Percentiles rank a stretch among this genome's conserved stretches.
These are phyloP conservation scores for Circinella minor DNA, from an alignment of 371 early-diverging fungal genomes.

Conservation along the genomic window DNA sequence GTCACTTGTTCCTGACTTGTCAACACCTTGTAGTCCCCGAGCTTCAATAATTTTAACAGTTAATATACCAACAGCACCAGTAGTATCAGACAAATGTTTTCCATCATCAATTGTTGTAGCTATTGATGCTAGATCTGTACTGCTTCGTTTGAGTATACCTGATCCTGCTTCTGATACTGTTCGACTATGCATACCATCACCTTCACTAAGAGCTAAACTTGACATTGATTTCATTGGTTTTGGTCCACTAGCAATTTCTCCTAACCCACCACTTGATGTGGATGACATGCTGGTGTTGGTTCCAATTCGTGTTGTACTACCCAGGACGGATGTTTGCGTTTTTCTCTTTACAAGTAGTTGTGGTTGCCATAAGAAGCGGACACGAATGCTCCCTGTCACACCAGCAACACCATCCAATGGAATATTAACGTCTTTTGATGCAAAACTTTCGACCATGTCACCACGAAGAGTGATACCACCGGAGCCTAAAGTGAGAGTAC, in stretches of 20 bases:
- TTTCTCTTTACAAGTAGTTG: slow-evolving; percentile 39
- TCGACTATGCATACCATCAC: slow-evolving; percentile 14
- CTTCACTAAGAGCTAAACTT: slow-evolving; percentile 10
- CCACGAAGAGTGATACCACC: slow-evolving; percentile 47
- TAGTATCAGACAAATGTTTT: neutral
- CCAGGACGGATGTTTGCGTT: slow-evolving; percentile 42
- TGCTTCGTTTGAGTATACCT: neutral
- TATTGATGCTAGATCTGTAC: slow-evolving; percentile 1
- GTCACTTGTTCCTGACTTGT: slow-evolving; percentile 58
- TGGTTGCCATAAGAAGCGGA: slow-evolving; percentile 53
- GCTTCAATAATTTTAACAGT: slow-evolving; percentile 57
- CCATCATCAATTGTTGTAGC: slow-evolving; percentile 1
- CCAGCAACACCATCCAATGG: slow-evolving; percentile 47
- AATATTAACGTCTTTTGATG: slow-evolving; percentile 34
- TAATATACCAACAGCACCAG: slow-evolving; percentile 31
- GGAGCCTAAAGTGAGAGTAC: slow-evolving; percentile 25
- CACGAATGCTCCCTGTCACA: slow-evolving; percentile 36
- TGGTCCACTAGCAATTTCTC: neutral
- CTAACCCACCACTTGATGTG: slow-evolving; percentile 1
- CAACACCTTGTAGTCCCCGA: slow-evolving; percentile 55
- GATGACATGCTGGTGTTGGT: slow-evolving; percentile 18
- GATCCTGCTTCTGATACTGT: slow-evolving; percentile 18
- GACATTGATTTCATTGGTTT: slow-evolving; percentile 10
- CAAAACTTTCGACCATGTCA: slow-evolving; percentile 49
- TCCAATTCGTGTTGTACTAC: slow-evolving; percentile 14